Base-by-base conservation (phyloP, 2,329 filamentous ascomycete genomes). In the Fusarium sp. region DNA sequence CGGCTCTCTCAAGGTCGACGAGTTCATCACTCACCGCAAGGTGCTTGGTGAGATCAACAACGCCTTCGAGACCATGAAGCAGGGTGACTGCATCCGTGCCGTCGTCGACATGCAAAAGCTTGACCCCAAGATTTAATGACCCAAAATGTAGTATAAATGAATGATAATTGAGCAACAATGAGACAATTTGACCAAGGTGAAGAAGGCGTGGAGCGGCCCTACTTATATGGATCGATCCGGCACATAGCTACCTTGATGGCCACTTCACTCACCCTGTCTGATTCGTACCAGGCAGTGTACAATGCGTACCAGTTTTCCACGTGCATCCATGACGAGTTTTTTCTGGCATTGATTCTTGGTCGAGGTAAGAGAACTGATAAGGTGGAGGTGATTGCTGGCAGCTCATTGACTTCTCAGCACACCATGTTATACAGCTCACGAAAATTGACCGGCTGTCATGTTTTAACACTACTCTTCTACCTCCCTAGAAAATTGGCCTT, bases 21-120 rank as follows among this genome's bases (percentile, higher is more conserved):
- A 99, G 87, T 98, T 98, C 88, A 98, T 99, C 86, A 99, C 96
- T 35, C 96, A 99, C 87, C 92, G 95, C 78, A 94, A 97, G 87
- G 89, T 89, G 5, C 87, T 99, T 52, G 86, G 86, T 70, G 91
- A 93, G 80, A 97, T 99, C 85, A 98, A 98, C 88, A 87, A 89
- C 61, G 96, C 95, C 22, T 99, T 98, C 80, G 90, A 94, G 75
- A 91, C 93, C 78, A 99, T 99, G 96, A 97, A 98, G 89, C 89
- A 91, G 70, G 96, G 96, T 68, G 95, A 98, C 85, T 99, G 96
- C 85, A 98, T 99, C 80, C 94, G 96, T 75, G 97, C 94, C 77
- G 96, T 98, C 11, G 93, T 98, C 63, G 91, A 89, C 78, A 91
- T 91, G 89, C 82, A 83, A 71, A 84, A 73, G 64, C 54, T 75